Conservation (phyloP, 306 rosid species). For the Glycyrrhiza uralensis region DNA sequence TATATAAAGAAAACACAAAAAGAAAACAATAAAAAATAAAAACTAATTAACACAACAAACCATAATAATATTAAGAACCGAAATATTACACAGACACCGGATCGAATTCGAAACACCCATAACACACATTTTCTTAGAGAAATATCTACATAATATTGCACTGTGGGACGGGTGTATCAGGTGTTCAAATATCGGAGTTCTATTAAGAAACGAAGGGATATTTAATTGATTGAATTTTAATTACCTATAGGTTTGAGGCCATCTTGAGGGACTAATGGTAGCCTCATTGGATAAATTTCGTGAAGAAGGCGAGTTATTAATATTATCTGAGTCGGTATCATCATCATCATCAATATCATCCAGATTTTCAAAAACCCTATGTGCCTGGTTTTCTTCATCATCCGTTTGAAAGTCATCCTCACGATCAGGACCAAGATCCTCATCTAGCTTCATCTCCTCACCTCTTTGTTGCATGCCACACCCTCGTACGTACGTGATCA, state of each 20-base stretch:
- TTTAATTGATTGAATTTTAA: too few relatives aligned
- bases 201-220: too few relatives aligned
- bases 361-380: slow-evolving; percentile 26
- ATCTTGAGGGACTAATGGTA: slow-evolving; percentile 25
- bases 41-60: neutral
- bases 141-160: too few relatives aligned
- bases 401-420: slow-evolving; percentile 54
- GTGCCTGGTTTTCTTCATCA: slow-evolving; percentile 63
- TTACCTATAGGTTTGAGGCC: slow-evolving; percentile 73
- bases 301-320: slow-evolving; percentile 19
- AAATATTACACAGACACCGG: too few relatives aligned
- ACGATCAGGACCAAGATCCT: slow-evolving; percentile 53
- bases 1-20: neutral
- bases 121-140: too few relatives aligned
- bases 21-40: too few relatives aligned
- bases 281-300: slow-evolving; percentile 17
- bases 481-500: neutral
- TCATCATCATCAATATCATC: slow-evolving; percentile 35
- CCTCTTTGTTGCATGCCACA: slow-evolving; percentile 6
- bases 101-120: too few relatives aligned
- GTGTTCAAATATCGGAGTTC: too few relatives aligned
- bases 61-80: too few relatives aligned
- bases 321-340: slow-evolving; percentile 43
- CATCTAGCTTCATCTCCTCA: slow-evolving; percentile 43
- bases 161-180: too few relatives aligned